Evolutionary conservation across 2,329 filamentous ascomycete species (phyloP).

Genomic region (Microdochium bolleyi): DNA sequence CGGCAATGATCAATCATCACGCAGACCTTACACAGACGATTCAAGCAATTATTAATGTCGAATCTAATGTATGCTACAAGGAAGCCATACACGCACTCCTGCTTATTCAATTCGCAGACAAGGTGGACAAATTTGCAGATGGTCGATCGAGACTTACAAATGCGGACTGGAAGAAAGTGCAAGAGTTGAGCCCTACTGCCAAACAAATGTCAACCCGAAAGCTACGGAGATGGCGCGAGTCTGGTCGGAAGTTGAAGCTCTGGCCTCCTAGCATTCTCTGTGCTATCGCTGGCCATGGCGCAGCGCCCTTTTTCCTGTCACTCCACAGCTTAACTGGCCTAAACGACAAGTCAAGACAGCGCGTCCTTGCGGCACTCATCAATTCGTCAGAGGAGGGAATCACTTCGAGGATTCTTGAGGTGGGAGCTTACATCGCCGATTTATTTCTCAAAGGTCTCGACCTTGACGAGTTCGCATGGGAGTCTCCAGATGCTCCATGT

Average conservation of each 20-base stretch:
- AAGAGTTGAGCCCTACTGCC: background rate
- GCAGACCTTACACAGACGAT: background rate
- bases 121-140: background rate
- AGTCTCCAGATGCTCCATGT: background rate
- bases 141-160: background rate
- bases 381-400: background rate
- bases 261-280: background rate
- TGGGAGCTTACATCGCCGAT: background rate
- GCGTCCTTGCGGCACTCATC: too few relatives aligned
- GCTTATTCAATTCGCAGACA: background rate
- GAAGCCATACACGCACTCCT: background rate
- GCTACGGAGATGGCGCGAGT: background rate
- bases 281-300: background rate
- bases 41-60: background rate
- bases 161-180: background rate
- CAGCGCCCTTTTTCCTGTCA: background rate
- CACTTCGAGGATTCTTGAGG: background rate
- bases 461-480: background rate
- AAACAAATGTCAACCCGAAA: background rate
- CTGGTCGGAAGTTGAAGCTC: background rate
- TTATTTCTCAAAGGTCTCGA: background rate
- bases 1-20: background rate
- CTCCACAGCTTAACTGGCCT: background rate
- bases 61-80: background rate
- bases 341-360: background rate